Conservation (phyloP, 495 filamentous ascomycete species). For the Xylaria bambusicola region DNA sequence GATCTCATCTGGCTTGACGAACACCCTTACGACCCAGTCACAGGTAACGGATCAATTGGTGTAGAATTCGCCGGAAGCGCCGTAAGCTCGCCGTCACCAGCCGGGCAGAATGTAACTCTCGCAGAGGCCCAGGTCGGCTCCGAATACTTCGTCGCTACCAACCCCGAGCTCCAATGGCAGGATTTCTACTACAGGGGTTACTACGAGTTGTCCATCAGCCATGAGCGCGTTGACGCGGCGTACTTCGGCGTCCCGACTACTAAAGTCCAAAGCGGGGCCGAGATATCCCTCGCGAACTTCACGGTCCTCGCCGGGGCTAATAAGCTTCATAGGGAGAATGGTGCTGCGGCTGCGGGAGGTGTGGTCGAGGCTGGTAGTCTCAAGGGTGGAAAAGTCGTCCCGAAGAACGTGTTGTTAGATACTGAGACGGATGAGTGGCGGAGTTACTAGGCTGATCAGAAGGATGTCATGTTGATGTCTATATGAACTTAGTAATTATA, state of each 20-base stretch:
- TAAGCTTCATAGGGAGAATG: constrained; percentile 47
- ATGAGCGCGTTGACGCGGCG: constrained; percentile 51
- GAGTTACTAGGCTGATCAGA: not conserved
- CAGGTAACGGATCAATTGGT: constrained; percentile 58
- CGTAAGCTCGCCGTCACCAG: constrained; percentile 55
- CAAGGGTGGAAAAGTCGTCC: constrained; percentile 46
- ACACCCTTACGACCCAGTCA: constrained; percentile 53
- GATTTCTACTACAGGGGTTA: constrained; percentile 65
- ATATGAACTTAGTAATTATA: too few species aligned
- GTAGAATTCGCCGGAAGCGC: constrained; percentile 65
- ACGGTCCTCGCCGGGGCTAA: constrained; percentile 59
- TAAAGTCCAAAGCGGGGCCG: constrained; percentile 44
- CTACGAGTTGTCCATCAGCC: constrained; percentile 54
- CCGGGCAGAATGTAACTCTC: constrained; percentile 53
- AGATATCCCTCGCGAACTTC: constrained; percentile 61
- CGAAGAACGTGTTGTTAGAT: constrained; percentile 50
- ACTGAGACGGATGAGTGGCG: constrained; percentile 42
- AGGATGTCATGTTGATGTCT: too few species aligned
- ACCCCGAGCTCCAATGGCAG: constrained; percentile 63
- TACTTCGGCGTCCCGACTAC: constrained; percentile 57
- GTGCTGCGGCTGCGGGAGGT: constrained; percentile 49
- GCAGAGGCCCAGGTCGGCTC: constrained; percentile 41
- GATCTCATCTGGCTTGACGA: constrained; percentile 62
- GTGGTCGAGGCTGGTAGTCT: constrained; percentile 45
- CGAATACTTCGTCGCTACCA: constrained; percentile 49